phyloP scores from a whole-genome alignment of 179 eudicot genomes.

The Spinacia oleracea region DNA sequence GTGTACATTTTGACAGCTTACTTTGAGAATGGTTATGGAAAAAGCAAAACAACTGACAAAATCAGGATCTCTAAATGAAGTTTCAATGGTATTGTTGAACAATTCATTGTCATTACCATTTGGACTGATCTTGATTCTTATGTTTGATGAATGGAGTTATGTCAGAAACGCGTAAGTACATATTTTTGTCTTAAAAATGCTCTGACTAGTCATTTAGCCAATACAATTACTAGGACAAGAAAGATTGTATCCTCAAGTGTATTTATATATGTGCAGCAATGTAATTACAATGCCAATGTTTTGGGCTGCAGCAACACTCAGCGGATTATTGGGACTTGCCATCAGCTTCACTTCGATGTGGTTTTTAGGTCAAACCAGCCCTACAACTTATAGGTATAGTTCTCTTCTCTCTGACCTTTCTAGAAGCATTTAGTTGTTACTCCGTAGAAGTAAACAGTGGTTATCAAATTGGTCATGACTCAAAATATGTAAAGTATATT shows the following conservation, averaged over 20 bases:
- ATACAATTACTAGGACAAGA: not conserved
- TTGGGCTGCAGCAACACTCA: constrained; percentile 78
- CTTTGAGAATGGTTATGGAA: constrained; percentile 75
- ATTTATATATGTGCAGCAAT: constrained; percentile 42
- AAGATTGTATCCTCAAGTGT: constrained; percentile 13
- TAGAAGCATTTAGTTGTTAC: not conserved
- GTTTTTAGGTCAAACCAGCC: constrained; percentile 87
- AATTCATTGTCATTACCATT: constrained; percentile 72
- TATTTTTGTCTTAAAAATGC: not conserved
- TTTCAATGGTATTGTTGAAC: constrained; percentile 84
- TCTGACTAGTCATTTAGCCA: not conserved
- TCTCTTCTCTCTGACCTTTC: not conserved
- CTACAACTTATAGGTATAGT: constrained; percentile 64
- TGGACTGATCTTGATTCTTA: constrained; percentile 59
- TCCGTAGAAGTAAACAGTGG: not conserved
- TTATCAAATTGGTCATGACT: not conserved
- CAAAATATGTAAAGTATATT: too few species aligned
- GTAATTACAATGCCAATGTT: constrained; percentile 63
- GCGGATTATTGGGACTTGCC: constrained; percentile 87
- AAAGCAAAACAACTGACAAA: constrained; percentile 66
- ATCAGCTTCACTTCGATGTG: constrained; percentile 97
- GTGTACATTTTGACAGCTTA: constrained; percentile 49
- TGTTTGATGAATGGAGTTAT: constrained; percentile 70
- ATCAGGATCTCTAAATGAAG: constrained; percentile 77
- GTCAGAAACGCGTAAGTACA: constrained; percentile 54